phyloP scores from a whole-genome alignment of 1,284 basidiomycete species.

The Boletus smithii region DNA sequence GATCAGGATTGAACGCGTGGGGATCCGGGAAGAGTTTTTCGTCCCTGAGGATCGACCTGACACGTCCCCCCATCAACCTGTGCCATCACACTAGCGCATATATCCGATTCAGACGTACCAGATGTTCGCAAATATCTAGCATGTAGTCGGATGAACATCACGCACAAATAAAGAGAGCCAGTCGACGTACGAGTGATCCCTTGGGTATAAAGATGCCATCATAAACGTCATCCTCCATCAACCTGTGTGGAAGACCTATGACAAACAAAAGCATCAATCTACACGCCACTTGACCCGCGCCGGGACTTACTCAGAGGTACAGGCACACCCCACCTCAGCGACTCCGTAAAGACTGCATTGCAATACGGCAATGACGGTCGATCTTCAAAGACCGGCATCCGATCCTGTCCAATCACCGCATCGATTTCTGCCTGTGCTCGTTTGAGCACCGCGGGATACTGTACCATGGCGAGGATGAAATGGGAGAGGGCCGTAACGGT shows the following conservation, averaged over 20 bases:
- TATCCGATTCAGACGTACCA: slow-evolving; percentile 35
- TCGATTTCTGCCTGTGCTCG: slow-evolving; percentile 61
- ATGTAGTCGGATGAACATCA: neutral
- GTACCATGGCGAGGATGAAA: slow-evolving; percentile 60
- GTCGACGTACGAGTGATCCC: slow-evolving; percentile 40
- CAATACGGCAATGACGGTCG: slow-evolving; percentile 47
- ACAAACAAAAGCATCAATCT: neutral
- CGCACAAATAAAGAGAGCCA: neutral
- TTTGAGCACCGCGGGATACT: slow-evolving; percentile 46
- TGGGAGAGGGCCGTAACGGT: slow-evolving; percentile 47
- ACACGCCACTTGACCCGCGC: neutral
- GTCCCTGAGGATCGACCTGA: slow-evolving; percentile 47
- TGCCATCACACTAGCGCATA: neutral
- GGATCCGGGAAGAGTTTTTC: slow-evolving; percentile 46
- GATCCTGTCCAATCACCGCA: slow-evolving; percentile 42
- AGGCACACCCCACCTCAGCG: slow-evolving; percentile 47
- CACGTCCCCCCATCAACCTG: slow-evolving; percentile 4
- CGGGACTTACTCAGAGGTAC: slow-evolving; percentile 48
- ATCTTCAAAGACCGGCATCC: slow-evolving; percentile 53
- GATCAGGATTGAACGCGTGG: slow-evolving; percentile 46
- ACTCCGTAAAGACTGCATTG: slow-evolving; percentile 46
- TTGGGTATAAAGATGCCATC: slow-evolving; percentile 46
- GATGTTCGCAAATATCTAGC: slow-evolving; percentile 42
- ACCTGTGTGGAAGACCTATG: slow-evolving; percentile 44
- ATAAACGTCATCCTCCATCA: slow-evolving; percentile 49